Percentiles rank a stretch among this genome's conserved stretches.
These are phyloP conservation scores for Tetracladium maxilliforme DNA, from an alignment of 2,329 filamentous ascomycete genomes.

Conservation along the genomic window DNA sequence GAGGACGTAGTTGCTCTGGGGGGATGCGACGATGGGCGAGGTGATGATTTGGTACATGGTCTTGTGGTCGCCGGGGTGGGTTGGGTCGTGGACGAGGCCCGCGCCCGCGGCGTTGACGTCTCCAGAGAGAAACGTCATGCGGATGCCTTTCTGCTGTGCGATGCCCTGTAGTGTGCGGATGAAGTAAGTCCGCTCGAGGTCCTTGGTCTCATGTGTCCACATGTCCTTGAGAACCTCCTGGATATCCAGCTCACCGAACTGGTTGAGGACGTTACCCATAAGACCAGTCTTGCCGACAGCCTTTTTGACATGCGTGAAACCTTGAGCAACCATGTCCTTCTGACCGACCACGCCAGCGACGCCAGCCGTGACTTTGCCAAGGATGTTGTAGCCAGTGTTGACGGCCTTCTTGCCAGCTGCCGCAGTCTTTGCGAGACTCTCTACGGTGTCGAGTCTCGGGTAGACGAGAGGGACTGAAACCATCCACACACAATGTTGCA, in stretches of 20 bases:
- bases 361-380: slow-evolving; percentile 88
- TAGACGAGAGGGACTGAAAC: slow-evolving; percentile 83
- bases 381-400: slow-evolving; percentile 88
- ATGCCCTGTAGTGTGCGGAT: slow-evolving; percentile 94
- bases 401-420: slow-evolving; percentile 93
- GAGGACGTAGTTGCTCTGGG: slow-evolving; percentile 71
- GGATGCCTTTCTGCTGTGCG: slow-evolving; percentile 82
- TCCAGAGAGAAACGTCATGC: slow-evolving; percentile 94
- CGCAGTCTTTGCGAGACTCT: slow-evolving; percentile 81
- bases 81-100: slow-evolving; percentile 85
- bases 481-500: slow-evolving; percentile 97
- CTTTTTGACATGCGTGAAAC: slow-evolving; percentile 91
- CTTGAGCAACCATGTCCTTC: slow-evolving; percentile 81
- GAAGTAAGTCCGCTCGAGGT: slow-evolving; percentile 89
- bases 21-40: slow-evolving; percentile 80
- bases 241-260: slow-evolving; percentile 91
- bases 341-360: slow-evolving; percentile 92
- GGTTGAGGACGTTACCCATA: slow-evolving; percentile 90
- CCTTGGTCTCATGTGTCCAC: slow-evolving; percentile 98
- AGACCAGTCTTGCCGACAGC: slow-evolving; percentile 89
- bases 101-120: slow-evolving; percentile 85
- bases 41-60: slow-evolving; percentile 99
- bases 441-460: slow-evolving; percentile 78
- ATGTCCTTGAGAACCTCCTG: slow-evolving; percentile 89
- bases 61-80: slow-evolving; percentile 86